These are phyloP conservation scores for Paramecium octaurelia DNA, from an alignment of 73 alveolate genomes.

Conservation along the genomic window DNA sequence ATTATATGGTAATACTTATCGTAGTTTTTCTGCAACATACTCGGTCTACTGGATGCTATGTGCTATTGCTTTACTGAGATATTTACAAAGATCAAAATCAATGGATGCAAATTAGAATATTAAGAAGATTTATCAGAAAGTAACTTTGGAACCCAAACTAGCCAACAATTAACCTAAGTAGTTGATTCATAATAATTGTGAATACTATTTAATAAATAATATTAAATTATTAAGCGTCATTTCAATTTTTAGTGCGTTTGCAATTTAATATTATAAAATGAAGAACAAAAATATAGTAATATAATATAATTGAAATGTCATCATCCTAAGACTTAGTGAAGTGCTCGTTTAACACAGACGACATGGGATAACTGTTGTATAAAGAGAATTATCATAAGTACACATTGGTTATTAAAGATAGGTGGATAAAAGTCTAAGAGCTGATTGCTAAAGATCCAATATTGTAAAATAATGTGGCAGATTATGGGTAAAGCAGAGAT, in stretches of 20 bases:
- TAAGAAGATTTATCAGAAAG: background rate
- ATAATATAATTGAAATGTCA: background rate
- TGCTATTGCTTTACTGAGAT: constrained; percentile 41
- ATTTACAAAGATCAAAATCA: background rate
- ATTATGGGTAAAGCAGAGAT: constrained; percentile 46
- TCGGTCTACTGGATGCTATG: constrained; percentile 14
- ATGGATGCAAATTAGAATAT: background rate
- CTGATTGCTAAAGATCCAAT: constrained; percentile 58
- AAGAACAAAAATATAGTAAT: background rate
- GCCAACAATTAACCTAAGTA: background rate
- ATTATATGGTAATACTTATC: background rate
- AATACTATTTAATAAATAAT: background rate
- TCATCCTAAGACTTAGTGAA: background rate
- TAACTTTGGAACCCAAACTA: background rate
- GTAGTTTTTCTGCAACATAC: background rate
- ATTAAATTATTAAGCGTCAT: background rate
- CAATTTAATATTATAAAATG: background rate
- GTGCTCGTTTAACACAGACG: background rate
- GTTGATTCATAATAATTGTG: background rate
- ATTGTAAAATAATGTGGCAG: constrained; percentile 14
- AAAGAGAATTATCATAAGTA: constrained; percentile 14
- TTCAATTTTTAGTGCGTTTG: background rate
- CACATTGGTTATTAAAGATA: background rate
- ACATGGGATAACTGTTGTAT: background rate
- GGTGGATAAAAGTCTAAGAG: constrained; percentile 45